Conservation (phyloP, 352 stramenopile genomes). For the Peronosclerospora sorghi region DNA sequence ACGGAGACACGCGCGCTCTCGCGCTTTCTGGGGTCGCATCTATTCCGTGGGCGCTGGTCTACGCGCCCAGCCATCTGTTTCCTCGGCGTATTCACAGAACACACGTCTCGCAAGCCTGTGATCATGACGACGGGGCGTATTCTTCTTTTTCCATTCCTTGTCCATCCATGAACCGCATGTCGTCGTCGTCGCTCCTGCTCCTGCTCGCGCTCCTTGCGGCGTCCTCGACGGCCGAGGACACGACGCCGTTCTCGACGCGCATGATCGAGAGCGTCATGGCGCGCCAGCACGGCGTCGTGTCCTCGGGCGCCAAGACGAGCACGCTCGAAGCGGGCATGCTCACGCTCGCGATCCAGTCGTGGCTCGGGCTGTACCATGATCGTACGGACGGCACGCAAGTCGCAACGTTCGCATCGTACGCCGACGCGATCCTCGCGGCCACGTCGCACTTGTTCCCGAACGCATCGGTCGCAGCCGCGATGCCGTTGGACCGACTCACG, state of each 20-base stretch:
- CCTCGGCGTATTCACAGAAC: too few relatives aligned
- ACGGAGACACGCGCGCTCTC: too few relatives aligned
- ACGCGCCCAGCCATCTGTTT: too few relatives aligned
- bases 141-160: too few relatives aligned
- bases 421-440: constrained; percentile 14
- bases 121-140: too few relatives aligned
- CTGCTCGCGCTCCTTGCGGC: too few relatives aligned
- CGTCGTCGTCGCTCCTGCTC: too few relatives aligned
- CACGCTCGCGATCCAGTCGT: constrained; percentile 19
- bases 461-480: constrained; percentile 8
- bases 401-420: constrained; percentile 14
- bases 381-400: constrained; percentile 6
- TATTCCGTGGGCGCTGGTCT: too few relatives aligned
- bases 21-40: too few relatives aligned
- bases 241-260: constrained; percentile 15
- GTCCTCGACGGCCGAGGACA: too few relatives aligned
- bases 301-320: constrained; percentile 16
- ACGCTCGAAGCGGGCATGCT: constrained; percentile 17
- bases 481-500: constrained; percentile 16
- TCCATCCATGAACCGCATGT: too few relatives aligned
- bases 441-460: constrained; percentile 12
- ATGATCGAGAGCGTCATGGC: constrained; percentile 23
- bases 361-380: constrained; percentile 10
- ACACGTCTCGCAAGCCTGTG: too few relatives aligned
- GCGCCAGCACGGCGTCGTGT: constrained; percentile 21